A percentile compares a stretch with the other conserved stretches of the same genome.
phyloP scores from a whole-genome alignment of 2,329 filamentous ascomycete species.

The Ramularia endophylla region DNA sequence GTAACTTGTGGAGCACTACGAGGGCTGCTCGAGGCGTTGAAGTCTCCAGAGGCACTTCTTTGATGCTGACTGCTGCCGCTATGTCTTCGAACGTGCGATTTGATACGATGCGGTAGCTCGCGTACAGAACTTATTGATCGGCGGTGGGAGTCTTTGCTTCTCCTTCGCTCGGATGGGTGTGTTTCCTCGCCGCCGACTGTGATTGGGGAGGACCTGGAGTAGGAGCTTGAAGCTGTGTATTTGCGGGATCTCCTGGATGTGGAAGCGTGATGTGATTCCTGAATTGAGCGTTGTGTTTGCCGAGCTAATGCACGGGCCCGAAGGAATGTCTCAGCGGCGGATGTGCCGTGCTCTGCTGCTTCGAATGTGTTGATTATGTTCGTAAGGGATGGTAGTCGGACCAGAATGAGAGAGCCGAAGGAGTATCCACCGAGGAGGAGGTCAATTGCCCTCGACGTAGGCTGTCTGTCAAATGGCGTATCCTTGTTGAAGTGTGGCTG shows the following conservation, averaged over 20 bases:
- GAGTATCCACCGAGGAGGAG: slow-evolving; percentile 76
- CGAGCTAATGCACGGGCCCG: slow-evolving; percentile 63
- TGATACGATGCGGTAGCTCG: slow-evolving; percentile 33
- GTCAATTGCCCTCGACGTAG: slow-evolving; percentile 1
- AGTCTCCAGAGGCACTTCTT: slow-evolving; percentile 23
- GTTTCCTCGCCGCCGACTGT: slow-evolving; percentile 45
- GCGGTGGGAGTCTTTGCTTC: slow-evolving; percentile 37
- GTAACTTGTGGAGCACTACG: slow-evolving; percentile 11
- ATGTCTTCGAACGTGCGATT: slow-evolving; percentile 22
- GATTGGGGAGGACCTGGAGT: slow-evolving; percentile 12
- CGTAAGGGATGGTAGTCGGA: slow-evolving; percentile 57
- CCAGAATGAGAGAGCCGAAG: slow-evolving; percentile 79
- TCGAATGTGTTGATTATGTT: slow-evolving; percentile 56
- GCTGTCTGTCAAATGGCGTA: background rate
- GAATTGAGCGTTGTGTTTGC: slow-evolving; percentile 50
- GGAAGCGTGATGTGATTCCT: slow-evolving; percentile 21
- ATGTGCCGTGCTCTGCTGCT: slow-evolving; percentile 47
- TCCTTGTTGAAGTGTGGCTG: slow-evolving; percentile 1
- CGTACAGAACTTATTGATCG: slow-evolving; percentile 30
- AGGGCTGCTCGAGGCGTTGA: slow-evolving; percentile 24
- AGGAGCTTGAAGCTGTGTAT: slow-evolving; percentile 7
- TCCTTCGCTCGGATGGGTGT: slow-evolving; percentile 32
- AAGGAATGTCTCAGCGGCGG: slow-evolving; percentile 62
- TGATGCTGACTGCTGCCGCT: slow-evolving; percentile 14
- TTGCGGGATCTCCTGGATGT: slow-evolving; percentile 28